Conservation (phyloP, 1,284 basidiomycete genomes). For the Bjerkandera adusta region DNA sequence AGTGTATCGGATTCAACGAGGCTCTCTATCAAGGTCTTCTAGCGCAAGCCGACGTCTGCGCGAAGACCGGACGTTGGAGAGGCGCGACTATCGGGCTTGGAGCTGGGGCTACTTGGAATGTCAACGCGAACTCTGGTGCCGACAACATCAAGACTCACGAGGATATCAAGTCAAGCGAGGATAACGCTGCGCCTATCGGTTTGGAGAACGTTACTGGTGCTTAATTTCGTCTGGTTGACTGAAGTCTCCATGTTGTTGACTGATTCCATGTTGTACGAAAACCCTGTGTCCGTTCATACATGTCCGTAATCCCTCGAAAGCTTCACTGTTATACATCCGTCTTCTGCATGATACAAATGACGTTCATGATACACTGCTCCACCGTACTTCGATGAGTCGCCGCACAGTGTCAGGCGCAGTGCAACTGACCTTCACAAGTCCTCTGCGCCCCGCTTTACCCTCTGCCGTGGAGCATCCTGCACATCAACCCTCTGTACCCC, state of each 20-base stretch:
- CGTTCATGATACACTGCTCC: background rate
- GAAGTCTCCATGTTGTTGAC: too few relatives aligned
- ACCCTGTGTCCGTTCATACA: background rate
- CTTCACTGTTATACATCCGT: background rate
- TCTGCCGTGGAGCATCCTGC: conserved; percentile 21
- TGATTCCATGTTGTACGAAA: background rate
- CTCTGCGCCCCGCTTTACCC: conserved; percentile 24
- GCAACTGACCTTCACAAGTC: conserved; percentile 14
- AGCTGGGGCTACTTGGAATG: conserved; percentile 8
- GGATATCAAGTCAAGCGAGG: background rate
- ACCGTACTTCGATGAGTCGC: background rate
- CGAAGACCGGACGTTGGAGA: conserved; percentile 32
- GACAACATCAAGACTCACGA: background rate
- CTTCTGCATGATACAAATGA: background rate
- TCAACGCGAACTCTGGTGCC: conserved; percentile 5
- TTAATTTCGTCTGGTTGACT: too few relatives aligned
- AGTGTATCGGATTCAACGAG: conserved; percentile 70
- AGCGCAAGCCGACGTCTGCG: conserved; percentile 59
- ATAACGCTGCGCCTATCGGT: too few relatives aligned
- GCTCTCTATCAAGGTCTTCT: conserved; percentile 57
- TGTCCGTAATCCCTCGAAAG: background rate
- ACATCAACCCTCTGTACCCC: conserved; percentile 29
- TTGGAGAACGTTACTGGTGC: too few relatives aligned
- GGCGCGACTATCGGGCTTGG: conserved; percentile 10
- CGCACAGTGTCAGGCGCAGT: background rate